Evolutionary conservation across 805 yeast species (phyloP), one percentile per base, ranked within the genome.

Genomic region (Scheffersomyces spartinae): DNA sequence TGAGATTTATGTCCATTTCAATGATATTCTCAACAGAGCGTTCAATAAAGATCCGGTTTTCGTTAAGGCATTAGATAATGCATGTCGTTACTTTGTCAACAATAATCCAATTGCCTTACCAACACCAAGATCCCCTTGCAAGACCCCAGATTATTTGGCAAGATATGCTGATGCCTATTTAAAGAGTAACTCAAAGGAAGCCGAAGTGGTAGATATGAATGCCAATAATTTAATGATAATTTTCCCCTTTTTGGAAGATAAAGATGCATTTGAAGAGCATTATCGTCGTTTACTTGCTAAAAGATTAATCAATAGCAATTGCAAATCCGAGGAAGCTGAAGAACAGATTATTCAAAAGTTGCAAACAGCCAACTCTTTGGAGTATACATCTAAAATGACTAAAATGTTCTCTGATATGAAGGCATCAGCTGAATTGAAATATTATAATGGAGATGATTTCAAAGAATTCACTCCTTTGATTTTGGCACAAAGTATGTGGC

Each of bases 321-420:
- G 94, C 3, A 76, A 81, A 23, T 76, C 84, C 18, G 94, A 82
- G 30, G 88, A 79, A 36, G 69, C 74, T 35, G 99, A 91, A 55
- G 88, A 83, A 38, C 55, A 70, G 30, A 74, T 91, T 35, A 83
- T 91, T 33, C 83, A 84, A 42, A 72, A 81, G 42, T 66, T 91
- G 37, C 93, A 85, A 48, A 79, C 80, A 30, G 94, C 80, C 32
- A 88, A 91, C 52, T 84, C 94, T 11, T 64, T 77, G 47, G 97
- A 91, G 45, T 91, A 88, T 50, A 86, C 97, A 1, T 77, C 83
- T 28, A 88, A 86, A 50, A 81, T 91, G 51, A 81, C 94, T 13
- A 82, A 85, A 41, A 91, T 91, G 99, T 86, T 91, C 50, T 81
- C 79, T 47, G 98, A 91, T 54, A 83, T 91, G 63, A 71, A 79